Evolutionary conservation across 116 monocot species (phyloP), one percentile per base, ranked within the genome.

Genomic region (Zostera marina): DNA sequence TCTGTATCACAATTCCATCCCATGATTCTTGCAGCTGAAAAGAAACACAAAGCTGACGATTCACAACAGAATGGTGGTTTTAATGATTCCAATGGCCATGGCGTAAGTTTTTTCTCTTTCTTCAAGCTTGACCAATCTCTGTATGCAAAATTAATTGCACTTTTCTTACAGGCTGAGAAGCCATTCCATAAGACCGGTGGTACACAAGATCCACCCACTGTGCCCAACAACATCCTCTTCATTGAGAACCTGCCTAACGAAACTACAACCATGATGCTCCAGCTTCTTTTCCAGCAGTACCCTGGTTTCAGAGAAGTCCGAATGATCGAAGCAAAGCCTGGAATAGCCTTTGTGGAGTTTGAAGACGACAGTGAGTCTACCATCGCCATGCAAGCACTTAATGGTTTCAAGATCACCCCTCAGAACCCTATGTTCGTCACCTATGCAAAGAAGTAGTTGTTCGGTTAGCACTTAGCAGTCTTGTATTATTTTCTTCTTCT

Each of bases 251-350:
- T 94, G 46, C 94, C 94, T 9, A 68, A 71, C 22, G 88, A 94
- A 53, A 94, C 94, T 14, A 85, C 82, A 17, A 82, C 72, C 82
- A 79, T 77, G 79, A 94, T 94, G 94, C 76, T 94, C 1, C 88
- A 88, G 58, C 79, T 94, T 38, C 82, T 94, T 14, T 94, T 94
- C 78, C 81, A 84, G 62, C 85, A 94, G 53, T 94, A 85, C 68
- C 94, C 94, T 12, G 94, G 94, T 13, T 94, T 88, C 70, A 73
- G 73, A 58, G 94, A 94, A 59, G 94, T 94, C 10, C 62, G 94
- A 9, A 81, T 94, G 88, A 79, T 94, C 54, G 81, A 81, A 44
- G 88, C 94, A 14, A 94, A 88, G 67, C 88, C 88, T n/a, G 94
- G 94, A 11, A 94, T 94, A 22, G 85, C 94, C 39, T 94, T 94